Evolutionary conservation across 768 basidiomycete species (phyloP), one percentile per base, ranked within the genome.

Genomic region (Mrakia blollopis): DNA sequence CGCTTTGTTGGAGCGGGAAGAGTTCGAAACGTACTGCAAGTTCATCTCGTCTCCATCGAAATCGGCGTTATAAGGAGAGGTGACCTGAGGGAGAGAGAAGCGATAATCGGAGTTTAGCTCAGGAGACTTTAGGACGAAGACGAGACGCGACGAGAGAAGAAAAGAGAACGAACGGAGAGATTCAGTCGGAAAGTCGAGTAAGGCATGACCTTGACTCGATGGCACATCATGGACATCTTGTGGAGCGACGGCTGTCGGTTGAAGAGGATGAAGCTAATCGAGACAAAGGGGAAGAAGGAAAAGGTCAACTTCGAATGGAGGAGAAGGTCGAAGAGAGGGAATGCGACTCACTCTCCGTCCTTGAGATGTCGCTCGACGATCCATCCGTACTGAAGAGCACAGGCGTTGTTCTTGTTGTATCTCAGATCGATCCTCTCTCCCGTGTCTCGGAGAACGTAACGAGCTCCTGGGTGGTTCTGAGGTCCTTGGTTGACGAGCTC

Each of bases 161-260:
- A 28, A 63, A n/a, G 3, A 23, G 41, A 25, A 69, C 67, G 67
- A 91, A 98, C 97, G 75, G 97, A 98, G 79, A 98, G 90, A 83
- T 98, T 98, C 79, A 98, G 85, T 76, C 97, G 95, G 87, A 98
- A 99, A 74, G 96, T 98, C 30, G 95, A 98, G 85, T 98, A 98
- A 18, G 93, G 92, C 94, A 98, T 97, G 78, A 98, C 86, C 81
- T 92, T 93, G 41, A 98, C 92, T 50, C 95, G 90, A 86, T 98
- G 97, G 84, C 92, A 92, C 97, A 98, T 98, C 97, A 98, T 98
- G 87, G 94, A 96, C 97, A 98, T 98, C 85, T 99, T 99, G 84
- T 99, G 97, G 84, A 98, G 85, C 88, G 90, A 92, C 16, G 97
- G 97, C 83, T 99, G 97, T 73, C 97, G 95, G 84, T 99, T 98